Evolutionary conservation across 2,329 filamentous ascomycete species (phyloP).

Genomic region (Fusarium nygamai): DNA sequence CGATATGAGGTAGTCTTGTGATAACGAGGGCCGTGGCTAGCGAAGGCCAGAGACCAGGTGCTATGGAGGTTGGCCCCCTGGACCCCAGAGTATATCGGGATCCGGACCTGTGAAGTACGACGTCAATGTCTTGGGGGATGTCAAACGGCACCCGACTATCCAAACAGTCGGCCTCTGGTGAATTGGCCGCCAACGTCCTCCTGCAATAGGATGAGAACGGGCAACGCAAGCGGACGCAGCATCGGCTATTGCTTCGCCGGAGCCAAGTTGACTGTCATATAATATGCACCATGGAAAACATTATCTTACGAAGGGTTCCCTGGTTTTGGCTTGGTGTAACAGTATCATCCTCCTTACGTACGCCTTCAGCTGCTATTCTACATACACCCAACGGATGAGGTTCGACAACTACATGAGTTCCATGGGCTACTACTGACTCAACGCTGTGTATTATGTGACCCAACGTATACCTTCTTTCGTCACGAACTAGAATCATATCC

Average conservation of each 20-base stretch:
- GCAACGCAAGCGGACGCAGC: not conserved
- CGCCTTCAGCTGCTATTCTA: not conserved
- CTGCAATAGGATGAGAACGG: not conserved
- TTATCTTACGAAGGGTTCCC: not conserved
- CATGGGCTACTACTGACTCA: not conserved
- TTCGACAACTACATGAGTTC: not conserved
- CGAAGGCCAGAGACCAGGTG: not conserved
- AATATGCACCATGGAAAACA: not conserved
- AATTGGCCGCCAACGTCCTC: not conserved
- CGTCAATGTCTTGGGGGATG: too few species aligned
- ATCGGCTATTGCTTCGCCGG: not conserved
- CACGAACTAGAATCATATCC: not conserved
- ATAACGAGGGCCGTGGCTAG: not conserved
- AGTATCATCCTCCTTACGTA: not conserved
- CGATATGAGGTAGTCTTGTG: not conserved
- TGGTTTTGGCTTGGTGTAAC: not conserved
- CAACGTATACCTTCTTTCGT: not conserved
- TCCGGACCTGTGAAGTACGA: not conserved
- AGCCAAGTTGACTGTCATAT: not conserved
- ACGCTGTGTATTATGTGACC: not conserved
- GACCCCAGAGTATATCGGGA: not conserved
- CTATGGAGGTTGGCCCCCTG: not conserved
- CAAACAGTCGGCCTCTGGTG: not conserved
- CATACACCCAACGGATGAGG: not conserved
- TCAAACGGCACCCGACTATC: not conserved